Percentiles rank a stretch among this genome's conserved stretches.
These are phyloP conservation scores for Trichoderma harzianum DNA, from an alignment of 2,329 filamentous ascomycete species.

Conservation along the genomic window DNA sequence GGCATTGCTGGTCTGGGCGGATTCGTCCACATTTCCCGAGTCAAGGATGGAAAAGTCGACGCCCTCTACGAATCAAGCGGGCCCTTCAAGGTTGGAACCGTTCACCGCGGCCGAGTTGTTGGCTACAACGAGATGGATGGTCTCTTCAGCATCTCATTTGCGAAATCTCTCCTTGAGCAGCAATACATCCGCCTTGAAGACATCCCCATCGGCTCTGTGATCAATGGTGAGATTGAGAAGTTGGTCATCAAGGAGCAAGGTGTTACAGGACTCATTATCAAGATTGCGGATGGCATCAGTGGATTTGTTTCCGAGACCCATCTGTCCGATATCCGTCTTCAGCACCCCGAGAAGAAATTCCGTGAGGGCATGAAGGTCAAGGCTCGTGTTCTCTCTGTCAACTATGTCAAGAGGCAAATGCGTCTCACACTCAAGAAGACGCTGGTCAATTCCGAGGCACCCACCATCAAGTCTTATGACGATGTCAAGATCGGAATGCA, in stretches of 20 bases:
- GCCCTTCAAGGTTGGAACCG: constrained; percentile 71
- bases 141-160: constrained; percentile 78
- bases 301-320: constrained; percentile 89
- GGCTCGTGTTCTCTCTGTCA: constrained; percentile 77
- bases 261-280: constrained; percentile 75
- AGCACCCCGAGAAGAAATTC: constrained; percentile 96
- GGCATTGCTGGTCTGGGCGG: constrained; percentile 64
- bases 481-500: constrained; percentile 71
- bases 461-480: constrained; percentile 75
- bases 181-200: constrained; percentile 90
- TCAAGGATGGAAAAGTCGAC: constrained; percentile 88
- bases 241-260: constrained; percentile 76
- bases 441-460: constrained; percentile 80
- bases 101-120: constrained; percentile 76
- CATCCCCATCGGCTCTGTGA: constrained; percentile 73
- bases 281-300: constrained; percentile 79
- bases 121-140: constrained; percentile 87
- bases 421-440: constrained; percentile 93
- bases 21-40: constrained; percentile 90
- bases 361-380: constrained; percentile 81
- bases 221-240: constrained; percentile 82
- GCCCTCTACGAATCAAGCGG: constrained; percentile 73
- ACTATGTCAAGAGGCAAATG: constrained; percentile 72
- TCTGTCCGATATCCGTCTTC: constrained; percentile 79
- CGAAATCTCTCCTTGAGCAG: constrained; percentile 78